Evolutionary conservation across 768 basidiomycete genomes (phyloP).

Genomic region (Xerocomus spinulosus): DNA sequence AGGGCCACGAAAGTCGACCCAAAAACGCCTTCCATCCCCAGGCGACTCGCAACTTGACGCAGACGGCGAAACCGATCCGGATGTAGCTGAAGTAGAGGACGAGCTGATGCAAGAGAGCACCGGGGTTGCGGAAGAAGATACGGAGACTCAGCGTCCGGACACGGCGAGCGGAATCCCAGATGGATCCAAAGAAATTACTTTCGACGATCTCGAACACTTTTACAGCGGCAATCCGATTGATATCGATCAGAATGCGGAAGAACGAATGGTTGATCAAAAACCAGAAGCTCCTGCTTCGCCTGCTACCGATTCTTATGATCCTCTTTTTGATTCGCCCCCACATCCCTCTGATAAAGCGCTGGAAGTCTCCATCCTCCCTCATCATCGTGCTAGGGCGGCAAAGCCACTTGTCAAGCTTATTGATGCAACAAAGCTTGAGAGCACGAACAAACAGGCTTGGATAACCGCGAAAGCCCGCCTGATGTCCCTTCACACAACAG

Average conservation of each 20-base stretch:
- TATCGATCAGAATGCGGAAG: constrained; percentile 25
- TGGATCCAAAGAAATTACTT: constrained; percentile 11
- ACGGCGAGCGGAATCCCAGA: constrained; percentile 3
- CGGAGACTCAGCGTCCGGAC: not conserved
- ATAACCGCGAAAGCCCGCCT: constrained; percentile 50
- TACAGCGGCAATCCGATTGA: constrained; percentile 29
- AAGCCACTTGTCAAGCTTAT: constrained; percentile 54
- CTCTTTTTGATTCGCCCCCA: constrained; percentile 29
- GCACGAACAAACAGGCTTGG: constrained; percentile 31
- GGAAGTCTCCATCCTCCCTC: constrained; percentile 17
- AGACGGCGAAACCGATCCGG: constrained; percentile 32
- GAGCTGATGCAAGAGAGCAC: constrained; percentile 25
- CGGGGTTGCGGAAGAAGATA: constrained; percentile 19
- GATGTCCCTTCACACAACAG: constrained; percentile 18
- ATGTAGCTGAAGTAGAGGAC: constrained; percentile 36
- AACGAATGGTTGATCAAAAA: constrained; percentile 3
- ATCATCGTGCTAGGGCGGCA: constrained; percentile 44
- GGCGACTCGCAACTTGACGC: constrained; percentile 31
- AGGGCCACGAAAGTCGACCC: constrained; percentile 17
- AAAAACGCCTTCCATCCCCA: constrained; percentile 18
- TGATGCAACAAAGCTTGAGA: constrained; percentile 32
- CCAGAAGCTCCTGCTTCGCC: constrained; percentile 9
- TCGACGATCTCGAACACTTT: constrained; percentile 31
- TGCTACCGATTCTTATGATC: constrained; percentile 13
- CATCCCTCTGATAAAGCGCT: constrained; percentile 2